Percentiles rank a stretch among this genome's conserved stretches.
These are phyloP conservation scores for Beverwykella pulmonaria DNA, from an alignment of 495 filamentous ascomycete genomes.

Conservation along the genomic window DNA sequence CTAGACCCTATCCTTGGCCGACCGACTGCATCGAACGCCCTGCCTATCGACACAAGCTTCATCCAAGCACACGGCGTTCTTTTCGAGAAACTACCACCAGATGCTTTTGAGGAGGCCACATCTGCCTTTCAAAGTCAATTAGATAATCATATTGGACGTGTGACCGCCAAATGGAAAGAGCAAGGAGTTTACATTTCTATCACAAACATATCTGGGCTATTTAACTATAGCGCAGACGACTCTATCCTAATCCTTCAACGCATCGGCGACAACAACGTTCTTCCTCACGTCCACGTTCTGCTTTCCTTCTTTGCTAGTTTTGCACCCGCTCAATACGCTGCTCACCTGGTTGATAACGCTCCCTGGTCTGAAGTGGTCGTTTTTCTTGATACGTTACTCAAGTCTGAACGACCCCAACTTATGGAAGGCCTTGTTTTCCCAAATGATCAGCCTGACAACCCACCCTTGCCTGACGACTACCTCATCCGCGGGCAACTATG, in stretches of 20 bases:
- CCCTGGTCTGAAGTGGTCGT: constrained; percentile 67
- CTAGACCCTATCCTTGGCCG: constrained; percentile 63
- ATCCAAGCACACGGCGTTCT: not conserved
- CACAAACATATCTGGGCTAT: constrained; percentile 56
- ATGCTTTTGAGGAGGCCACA: constrained; percentile 51
- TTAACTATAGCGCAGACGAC: constrained; percentile 55
- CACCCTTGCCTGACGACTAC: constrained; percentile 81
- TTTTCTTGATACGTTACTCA: constrained; percentile 67
- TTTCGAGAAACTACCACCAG: constrained; percentile 46
- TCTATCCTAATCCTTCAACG: constrained; percentile 6
- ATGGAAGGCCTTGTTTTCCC: constrained; percentile 20
- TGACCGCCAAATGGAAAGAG: constrained; percentile 62
- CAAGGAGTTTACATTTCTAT: constrained; percentile 57
- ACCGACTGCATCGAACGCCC: constrained; percentile 40
- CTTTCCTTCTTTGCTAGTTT: constrained; percentile 51
- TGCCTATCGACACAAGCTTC: constrained; percentile 53
- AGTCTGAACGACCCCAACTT: constrained; percentile 46
- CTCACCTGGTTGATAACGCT: constrained; percentile 54
- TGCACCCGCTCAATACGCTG: constrained; percentile 50
- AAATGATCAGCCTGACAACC: constrained; percentile 18
- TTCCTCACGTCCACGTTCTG: constrained; percentile 15
- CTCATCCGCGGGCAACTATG: constrained; percentile 75
- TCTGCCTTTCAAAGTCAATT: constrained; percentile 57
- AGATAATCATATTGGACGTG: constrained; percentile 59
- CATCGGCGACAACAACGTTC: constrained; percentile 22